Percentiles rank a stretch among this genome's conserved stretches.
Conservation (phyloP, 1,139 yeast genomes). For the Suhomyces bolitotheri region DNA sequence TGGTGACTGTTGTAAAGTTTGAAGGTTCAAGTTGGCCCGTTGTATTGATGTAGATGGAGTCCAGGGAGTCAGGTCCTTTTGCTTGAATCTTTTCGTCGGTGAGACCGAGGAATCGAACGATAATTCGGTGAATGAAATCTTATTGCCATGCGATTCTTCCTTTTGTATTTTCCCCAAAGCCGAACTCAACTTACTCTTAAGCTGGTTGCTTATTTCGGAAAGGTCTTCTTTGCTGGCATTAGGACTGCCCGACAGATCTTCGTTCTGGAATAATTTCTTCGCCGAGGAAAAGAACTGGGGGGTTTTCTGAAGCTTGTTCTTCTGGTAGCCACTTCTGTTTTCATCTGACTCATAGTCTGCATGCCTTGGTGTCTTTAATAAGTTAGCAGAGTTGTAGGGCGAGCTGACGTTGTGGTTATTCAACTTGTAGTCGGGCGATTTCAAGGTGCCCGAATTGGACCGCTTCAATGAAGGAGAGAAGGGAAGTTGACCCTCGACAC, state of each 20-base stretch:
- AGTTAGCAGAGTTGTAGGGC: slow-evolving; percentile 29
- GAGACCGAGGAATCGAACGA: slow-evolving; percentile 32
- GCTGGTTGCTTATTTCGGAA: slow-evolving; percentile 40
- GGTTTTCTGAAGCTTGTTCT: slow-evolving; percentile 36
- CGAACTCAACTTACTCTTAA: slow-evolving; percentile 39
- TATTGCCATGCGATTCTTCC: slow-evolving; percentile 16
- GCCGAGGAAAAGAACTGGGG: slow-evolving; percentile 48
- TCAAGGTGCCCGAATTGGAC: slow-evolving; percentile 30
- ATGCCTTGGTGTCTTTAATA: slow-evolving; percentile 41
- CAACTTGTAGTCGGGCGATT: slow-evolving; percentile 36
- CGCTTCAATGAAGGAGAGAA: slow-evolving; percentile 45
- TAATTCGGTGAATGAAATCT: slow-evolving; percentile 35
- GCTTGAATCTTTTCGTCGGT: slow-evolving; percentile 27
- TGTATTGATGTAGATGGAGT: slow-evolving; percentile 26
- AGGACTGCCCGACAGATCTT: slow-evolving; percentile 17
- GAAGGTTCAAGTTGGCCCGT: slow-evolving; percentile 39
- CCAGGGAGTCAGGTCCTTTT: slow-evolving; percentile 19
- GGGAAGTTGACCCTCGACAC: slow-evolving; percentile 25
- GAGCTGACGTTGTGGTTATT: slow-evolving; percentile 27
- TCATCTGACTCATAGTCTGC: slow-evolving; percentile 30
- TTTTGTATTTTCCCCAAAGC: slow-evolving; percentile 43
- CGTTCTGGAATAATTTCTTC: slow-evolving; percentile 32
- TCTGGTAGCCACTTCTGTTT: slow-evolving; percentile 3
- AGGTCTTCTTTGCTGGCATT: slow-evolving; percentile 31
- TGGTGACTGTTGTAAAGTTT: slow-evolving; percentile 41